Base-by-base conservation (phyloP, 352 stramenopile genomes). In the Pythium brachiatum region DNA sequence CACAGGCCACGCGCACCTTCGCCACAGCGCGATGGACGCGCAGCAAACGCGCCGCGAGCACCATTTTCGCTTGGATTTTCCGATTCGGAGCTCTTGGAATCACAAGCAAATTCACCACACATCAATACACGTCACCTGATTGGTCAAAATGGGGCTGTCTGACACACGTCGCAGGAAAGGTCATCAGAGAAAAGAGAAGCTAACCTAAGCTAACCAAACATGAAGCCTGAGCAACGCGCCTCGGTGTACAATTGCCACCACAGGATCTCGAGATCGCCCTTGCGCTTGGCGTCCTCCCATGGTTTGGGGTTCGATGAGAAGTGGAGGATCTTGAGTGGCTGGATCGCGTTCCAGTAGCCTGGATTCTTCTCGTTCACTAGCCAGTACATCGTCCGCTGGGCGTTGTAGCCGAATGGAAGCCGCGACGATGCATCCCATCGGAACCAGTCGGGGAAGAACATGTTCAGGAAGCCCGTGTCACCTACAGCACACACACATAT, bases 391-490 rank as follows among this genome's bases (percentile, higher is more conserved):
- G 83, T 90, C 21, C 79, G 73, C 64, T 94, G 88, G 8, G 85
- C 86, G 66, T 97, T 97, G 72, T 89, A 96, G 21, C 73, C 71
- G 66, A 93, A 90, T 25, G 77, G 69, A 26, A 97, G 66, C 15
- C 87, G 72, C 7, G 76, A 79, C 0, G 71, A 57, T 23, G 74
- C 69, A 53, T 86, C 77, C 18, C 65, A 60, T 26, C 50, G 53
- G 54, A 75, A 92, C 88, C 88, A 96, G 51, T 77, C 70, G 15
- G 73, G 64, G 60, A 93, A 97, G 63, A 88, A 95, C 16, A 70
- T 70, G 65, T 97, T 97, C 20, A 97, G 72, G 62, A 95, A 96
- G 26, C 86, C 88, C 29, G 83, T 94, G 67, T 95, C 86, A 31
- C 68, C 67, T 74, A 18, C 16, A 46, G 25, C 18, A 32, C 3